Evolutionary conservation across 2,329 filamentous ascomycete species (phyloP).

Genomic region (Talaromyces sp.): DNA sequence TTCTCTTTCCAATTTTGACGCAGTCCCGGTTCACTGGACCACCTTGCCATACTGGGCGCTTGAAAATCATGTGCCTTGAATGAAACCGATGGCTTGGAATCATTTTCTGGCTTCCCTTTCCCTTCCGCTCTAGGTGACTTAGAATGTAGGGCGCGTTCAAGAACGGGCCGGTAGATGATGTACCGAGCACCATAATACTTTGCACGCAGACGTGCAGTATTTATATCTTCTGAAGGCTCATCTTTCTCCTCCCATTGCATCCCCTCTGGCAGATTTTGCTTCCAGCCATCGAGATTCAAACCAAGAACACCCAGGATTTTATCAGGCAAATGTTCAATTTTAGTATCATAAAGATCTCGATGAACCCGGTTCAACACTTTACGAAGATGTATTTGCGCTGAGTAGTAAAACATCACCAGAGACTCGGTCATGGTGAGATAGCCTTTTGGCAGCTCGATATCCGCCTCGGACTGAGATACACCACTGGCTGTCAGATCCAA

Average conservation of each 20-base stretch:
- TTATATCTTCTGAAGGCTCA: constrained; percentile 70
- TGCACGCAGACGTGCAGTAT: constrained; percentile 78
- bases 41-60: constrained; percentile 32
- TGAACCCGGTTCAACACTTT: constrained; percentile 58
- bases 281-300: constrained; percentile 55
- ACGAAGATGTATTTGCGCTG: constrained; percentile 61
- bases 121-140: constrained; percentile 24
- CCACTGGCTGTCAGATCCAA: constrained; percentile 64
- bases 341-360: constrained; percentile 49
- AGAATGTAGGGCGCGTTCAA: constrained; percentile 60
- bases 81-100: constrained; percentile 35
- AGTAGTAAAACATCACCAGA: constrained; percentile 58
- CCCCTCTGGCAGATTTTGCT: constrained; percentile 47
- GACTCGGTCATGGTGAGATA: constrained; percentile 35
- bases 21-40: constrained; percentile 37
- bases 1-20: constrained; percentile 24
- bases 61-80: constrained; percentile 33
- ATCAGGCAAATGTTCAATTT: constrained; percentile 20
- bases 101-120: not conserved
- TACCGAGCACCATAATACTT: constrained; percentile 94
- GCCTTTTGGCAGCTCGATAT: constrained; percentile 42
- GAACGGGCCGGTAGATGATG: constrained; percentile 81
- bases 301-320: constrained; percentile 44
- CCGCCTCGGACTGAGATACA: constrained; percentile 56
- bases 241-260: constrained; percentile 68